Base-by-base conservation (phyloP, 352 stramenopile genomes). In the Globisporangium cylindrosporum region DNA sequence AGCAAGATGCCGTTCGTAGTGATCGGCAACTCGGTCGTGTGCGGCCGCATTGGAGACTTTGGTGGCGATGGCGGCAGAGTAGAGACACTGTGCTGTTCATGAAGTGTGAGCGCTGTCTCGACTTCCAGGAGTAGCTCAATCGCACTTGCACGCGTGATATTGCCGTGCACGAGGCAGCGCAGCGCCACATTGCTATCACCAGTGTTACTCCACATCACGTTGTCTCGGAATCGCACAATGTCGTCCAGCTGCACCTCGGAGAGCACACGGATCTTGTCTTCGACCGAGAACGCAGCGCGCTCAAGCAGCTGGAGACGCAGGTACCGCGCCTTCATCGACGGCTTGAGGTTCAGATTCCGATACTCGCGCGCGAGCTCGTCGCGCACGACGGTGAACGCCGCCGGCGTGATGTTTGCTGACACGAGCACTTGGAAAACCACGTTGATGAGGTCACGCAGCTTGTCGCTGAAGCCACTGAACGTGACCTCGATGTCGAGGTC, bases 401-500 rank as follows among this genome's bases (percentile, higher is more conserved):
- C 62, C 0, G 70, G 67, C 51, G 79, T 65, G 6, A 89, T 64
- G n/a, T 62, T 41, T 9, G 76, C 63, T 9, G 68, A 38, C 14
- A 89, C 56, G 34, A 95, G 56, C 22, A 81, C 73, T 12, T 68
- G 24, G 18, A 90, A 73, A 0, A 94, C 76, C 7, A 73, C 71
- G 29, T 66, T 64, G 14, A 90, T 77, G 29, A 95, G 75, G n/a
- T 67, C 70, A 24, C 76, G 76, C 9, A 93, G 66, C 36, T 80
- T 86, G 66, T 94, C 83, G 62, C 77, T 94, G 61, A 94, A 95
- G 3, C 88, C 88, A 5, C 76, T 72, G 57, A 92, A 79, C 20
- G 83, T 81, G 9, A 84, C 59, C 41, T 94, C 85, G 51, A 95
- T 78, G 68, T 86, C 82, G 22, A 85, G 68, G 20, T 93, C 88